Evolutionary conservation across 805 yeast genomes (phyloP).

Genomic region (Wickerhamiella hasegawae): DNA sequence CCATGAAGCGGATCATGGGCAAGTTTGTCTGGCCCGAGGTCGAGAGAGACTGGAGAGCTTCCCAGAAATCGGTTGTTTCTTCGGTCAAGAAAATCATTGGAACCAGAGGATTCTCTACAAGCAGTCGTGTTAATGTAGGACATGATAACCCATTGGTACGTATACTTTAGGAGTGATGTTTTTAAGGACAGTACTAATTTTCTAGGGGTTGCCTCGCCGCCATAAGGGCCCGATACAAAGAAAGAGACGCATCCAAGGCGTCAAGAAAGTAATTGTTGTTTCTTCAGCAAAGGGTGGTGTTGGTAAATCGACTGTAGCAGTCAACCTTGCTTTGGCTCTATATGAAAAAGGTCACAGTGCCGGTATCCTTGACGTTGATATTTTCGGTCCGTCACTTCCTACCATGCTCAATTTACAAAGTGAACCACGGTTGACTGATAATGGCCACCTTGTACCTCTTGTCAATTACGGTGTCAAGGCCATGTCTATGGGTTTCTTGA

Average conservation of each 20-base stretch:
- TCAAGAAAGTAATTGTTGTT: constrained; percentile 44
- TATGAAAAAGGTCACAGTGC: constrained; percentile 36
- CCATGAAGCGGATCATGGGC: constrained; percentile 14
- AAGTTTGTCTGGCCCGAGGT: constrained; percentile 14
- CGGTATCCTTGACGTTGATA: constrained; percentile 65
- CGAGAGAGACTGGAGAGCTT: constrained; percentile 20
- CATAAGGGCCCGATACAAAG: not conserved
- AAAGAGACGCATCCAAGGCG: constrained; percentile 38
- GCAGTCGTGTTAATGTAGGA: no score
- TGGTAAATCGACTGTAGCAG: constrained; percentile 58
- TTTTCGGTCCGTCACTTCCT: constrained; percentile 77
- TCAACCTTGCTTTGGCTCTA: constrained; percentile 51
- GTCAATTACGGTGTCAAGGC: constrained; percentile 60
- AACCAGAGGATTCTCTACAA: no score
- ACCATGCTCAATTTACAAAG: constrained; percentile 50
- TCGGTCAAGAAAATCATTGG: constrained; percentile 13
- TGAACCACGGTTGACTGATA: constrained; percentile 41
- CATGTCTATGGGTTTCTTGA: constrained; percentile 81
- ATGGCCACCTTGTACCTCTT: constrained; percentile 48
- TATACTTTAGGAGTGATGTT: no score
- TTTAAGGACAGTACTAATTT: no score
- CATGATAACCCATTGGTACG: constrained; percentile 44
- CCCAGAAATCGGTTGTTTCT: constrained; percentile 16
- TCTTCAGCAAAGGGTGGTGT: constrained; percentile 74
- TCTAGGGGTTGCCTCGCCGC: not conserved